Base-by-base conservation (phyloP, 257 asterid species). In the Anisodus tanguticus region DNA sequence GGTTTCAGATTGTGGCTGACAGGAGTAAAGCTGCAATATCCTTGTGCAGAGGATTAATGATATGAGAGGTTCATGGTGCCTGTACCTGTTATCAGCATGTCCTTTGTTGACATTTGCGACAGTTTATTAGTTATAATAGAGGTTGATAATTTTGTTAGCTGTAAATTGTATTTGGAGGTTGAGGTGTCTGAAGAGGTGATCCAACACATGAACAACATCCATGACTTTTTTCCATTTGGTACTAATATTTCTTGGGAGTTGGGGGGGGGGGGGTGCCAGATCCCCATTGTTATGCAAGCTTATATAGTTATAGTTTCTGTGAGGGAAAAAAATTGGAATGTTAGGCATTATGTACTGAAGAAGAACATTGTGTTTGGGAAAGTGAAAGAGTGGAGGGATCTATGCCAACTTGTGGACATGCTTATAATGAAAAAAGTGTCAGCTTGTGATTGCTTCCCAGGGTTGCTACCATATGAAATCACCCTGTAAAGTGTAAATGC, bases 141-240 rank as follows among this genome's bases (percentile, higher is more conserved):
- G 63, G 82, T 77, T 77, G 82, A 77, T 77, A 53, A 53, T 77
- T 77, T 77, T 31, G 49, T 77, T 77, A 77, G 81, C 82, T 77
- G 82, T 77, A 77, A 57, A 77, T 77, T 51, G 82, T 31, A 77
- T 77, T 77, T 77, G 82, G 82, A 77, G 82, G 26, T 53, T 12
- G 62, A 51, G 26, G 13, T 7, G 66, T 77, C 64, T 51, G 10
- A 31, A 53, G 26, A 31, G 66, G 80, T 71, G 80, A 53, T 8
- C 82, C 26, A 31, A 53, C 12, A 13, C 3, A 26, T 15, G 31
- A 53, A 31, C 49, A 53, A 31, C 49, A 53, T 53, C 49, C 26
- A 54, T 35, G 64, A 77, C 26, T 49, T 53, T 54, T 77, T 77
- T 15, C 49, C 66, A 31, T 77, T 77, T 53, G 78, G 78, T 53